Base-by-base conservation (phyloP, 805 yeast species). In the Sporopachydermia lactativora region DNA sequence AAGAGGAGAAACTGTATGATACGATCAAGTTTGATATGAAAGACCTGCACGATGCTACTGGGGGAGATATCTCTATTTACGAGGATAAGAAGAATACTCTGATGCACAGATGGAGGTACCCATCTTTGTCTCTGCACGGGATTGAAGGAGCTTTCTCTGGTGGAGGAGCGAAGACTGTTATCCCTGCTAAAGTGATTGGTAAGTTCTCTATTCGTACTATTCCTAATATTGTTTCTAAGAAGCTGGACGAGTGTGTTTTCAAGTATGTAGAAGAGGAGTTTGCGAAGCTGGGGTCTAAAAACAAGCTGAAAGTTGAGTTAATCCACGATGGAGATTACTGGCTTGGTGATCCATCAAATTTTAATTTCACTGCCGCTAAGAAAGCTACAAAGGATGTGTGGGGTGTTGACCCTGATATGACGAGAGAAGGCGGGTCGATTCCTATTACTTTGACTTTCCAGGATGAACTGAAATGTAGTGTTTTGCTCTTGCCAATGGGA, bases 91-190 rank as follows among this genome's bases (percentile, higher is more conserved):
- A 85, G 64, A 80, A 78, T 44, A 86, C 94, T 44, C 72, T 92
- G 53, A 89, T 86, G 81, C 96, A 88, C 62, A 78, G 98, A 73
- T 92, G 99, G 99, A 81, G 99, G 71, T 86, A 70, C 65, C 99
- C 99, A 42, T 85, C 97, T 4, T 69, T 92, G 53, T 88, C 97
- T 2, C 61, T 92, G 49, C 99, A 92, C 62, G 99, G 99, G 50
- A 73, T 92, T 42, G 98, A 92, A 64, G 98, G 98, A 48, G 99
- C 97, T 4, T 92, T 92, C 61, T 78, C 81, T 38, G 89, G 82
- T 36, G 72, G 81, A 38, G 99, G 99, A 49, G 99, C 97, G 43
- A 92, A 92, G 69, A 92, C 99, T 24, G 99, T 92, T 40, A 92
- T 92, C 49, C 99, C 99, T 28, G 83, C 96, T 39, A 81, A 79